These are phyloP conservation scores for Lachnum nothofagi DNA, from an alignment of 2,329 filamentous ascomycete genomes.

Conservation along the genomic window DNA sequence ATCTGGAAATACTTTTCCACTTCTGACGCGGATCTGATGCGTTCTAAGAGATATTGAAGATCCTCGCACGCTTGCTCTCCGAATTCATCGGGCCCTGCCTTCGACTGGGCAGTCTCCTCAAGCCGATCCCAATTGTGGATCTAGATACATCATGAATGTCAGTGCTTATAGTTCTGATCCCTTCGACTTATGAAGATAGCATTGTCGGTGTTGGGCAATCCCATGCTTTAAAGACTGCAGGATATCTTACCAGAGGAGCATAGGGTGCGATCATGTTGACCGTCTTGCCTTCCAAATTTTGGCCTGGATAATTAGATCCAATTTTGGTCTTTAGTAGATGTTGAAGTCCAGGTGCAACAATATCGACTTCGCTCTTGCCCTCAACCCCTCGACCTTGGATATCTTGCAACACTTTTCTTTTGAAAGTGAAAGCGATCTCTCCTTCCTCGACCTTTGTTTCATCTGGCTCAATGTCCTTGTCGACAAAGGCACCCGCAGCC, in stretches of 20 bases:
- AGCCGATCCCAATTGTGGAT: constrained; percentile 1
- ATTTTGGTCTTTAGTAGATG: background rate
- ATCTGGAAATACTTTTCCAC: constrained; percentile 12
- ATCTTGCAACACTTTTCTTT: background rate
- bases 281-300: constrained; percentile 1
- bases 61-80: background rate
- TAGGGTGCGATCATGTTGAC: background rate
- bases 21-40: background rate
- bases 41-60: constrained; percentile 2
- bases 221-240: background rate
- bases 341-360: background rate
- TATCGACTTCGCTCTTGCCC: background rate
- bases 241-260: background rate
- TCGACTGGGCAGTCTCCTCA: background rate
- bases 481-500: background rate
- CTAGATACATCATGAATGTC: background rate
- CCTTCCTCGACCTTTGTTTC: background rate
- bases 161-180: too few species aligned
- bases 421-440: background rate
- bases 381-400: background rate
- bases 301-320: background rate
- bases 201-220: too few species aligned
- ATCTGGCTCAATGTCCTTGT: background rate
- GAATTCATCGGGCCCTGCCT: too few species aligned
- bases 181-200: too few species aligned